phyloP scores from a whole-genome alignment of 2,329 filamentous ascomycete species.

The Podosphaera xanthii region DNA sequence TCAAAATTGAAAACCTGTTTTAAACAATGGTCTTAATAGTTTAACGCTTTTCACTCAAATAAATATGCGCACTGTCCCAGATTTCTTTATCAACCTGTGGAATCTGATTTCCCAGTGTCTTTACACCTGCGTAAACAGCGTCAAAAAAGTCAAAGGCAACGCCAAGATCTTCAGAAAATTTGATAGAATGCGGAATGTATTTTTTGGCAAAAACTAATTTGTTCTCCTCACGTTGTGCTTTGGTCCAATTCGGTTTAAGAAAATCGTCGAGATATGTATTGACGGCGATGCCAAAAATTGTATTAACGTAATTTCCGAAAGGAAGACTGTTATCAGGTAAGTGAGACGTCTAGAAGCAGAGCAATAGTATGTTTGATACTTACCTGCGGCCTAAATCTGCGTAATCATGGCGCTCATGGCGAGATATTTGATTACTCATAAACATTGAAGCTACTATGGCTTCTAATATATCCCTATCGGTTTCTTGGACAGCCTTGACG shows the following conservation, averaged over 20 bases:
- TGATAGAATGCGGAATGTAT: conserved; percentile 31
- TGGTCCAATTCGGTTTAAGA: conserved; percentile 30
- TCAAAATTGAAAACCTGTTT: too few relatives aligned
- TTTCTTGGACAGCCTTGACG: conserved; percentile 54
- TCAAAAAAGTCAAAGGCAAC: conserved; percentile 34
- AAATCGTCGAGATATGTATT: conserved; percentile 62
- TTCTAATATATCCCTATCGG: conserved; percentile 65
- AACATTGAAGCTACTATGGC: conserved; percentile 62
- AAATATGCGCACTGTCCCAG: conserved; percentile 33
- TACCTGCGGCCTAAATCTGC: conserved; percentile 51
- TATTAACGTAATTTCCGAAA: conserved; percentile 46
- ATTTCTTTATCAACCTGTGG: conserved; percentile 23
- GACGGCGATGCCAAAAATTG: conserved; percentile 55
- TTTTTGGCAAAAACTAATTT: conserved; percentile 25
- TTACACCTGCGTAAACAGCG: conserved; percentile 33
- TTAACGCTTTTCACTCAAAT: conserved; percentile 18
- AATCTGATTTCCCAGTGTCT: conserved; percentile 27
- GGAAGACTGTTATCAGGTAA: conserved; percentile 27
- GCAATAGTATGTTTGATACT: conserved; percentile 12
- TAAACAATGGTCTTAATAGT: too few relatives aligned
- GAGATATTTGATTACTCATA: conserved; percentile 54
- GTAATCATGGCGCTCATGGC: conserved; percentile 32
- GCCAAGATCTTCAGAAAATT: conserved; percentile 35
- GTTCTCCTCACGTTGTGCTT: conserved; percentile 22
- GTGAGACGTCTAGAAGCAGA: background rate